Conservation (phyloP, 2,329 filamentous ascomycete genomes). For the Cladosporium oxysporum region DNA sequence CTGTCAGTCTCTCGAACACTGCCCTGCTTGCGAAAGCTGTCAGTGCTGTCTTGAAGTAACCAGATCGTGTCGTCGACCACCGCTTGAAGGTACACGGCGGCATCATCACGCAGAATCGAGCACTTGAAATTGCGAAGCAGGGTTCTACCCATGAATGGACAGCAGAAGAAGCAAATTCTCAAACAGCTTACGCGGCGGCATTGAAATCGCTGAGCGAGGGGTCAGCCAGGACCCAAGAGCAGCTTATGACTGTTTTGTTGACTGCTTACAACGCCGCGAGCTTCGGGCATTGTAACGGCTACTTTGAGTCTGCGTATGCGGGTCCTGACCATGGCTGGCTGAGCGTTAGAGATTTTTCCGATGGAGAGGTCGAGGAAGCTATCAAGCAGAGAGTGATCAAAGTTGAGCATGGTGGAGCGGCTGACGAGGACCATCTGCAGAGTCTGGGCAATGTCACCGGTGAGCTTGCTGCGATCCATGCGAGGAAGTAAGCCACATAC, state of each 20-base stretch:
- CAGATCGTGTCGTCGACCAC: no score
- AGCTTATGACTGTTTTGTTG: neutral
- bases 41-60: no score
- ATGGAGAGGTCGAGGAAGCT: neutral
- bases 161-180: no score
- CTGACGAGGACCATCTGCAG: neutral
- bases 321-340: neutral
- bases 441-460: neutral
- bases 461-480: neutral
- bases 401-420: no score
- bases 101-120: no score
- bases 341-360: neutral
- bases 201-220: no score
- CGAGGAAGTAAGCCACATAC: neutral
- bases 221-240: neutral
- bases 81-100: no score
- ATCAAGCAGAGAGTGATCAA: neutral
- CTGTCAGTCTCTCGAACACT: neutral
- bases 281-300: neutral
- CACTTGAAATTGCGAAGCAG: no score
- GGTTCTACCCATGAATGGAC: no score
- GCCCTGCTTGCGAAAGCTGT: neutral
- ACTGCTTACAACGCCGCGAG: constrained; percentile 2
- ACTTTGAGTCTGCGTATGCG: neutral
- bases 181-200: no score